These are phyloP conservation scores for Chara braunii DNA, from an alignment of 139 green algal species.

Conservation along the genomic window DNA sequence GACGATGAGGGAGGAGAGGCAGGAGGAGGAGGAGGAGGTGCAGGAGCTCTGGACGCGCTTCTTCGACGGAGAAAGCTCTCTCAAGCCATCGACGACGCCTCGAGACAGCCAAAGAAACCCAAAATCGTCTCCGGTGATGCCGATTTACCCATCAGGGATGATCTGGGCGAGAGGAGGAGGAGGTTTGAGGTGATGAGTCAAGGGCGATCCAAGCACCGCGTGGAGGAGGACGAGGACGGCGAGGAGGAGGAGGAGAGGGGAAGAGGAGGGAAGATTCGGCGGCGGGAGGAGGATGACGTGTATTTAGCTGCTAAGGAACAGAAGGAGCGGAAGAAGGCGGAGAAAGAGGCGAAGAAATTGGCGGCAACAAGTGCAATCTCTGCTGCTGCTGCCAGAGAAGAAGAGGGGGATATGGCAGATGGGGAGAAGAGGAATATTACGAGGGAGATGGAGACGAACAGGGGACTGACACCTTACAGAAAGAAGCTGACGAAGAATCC, in stretches of 20 bases:
- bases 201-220: neutral
- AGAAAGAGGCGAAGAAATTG: slow-evolving; percentile 21
- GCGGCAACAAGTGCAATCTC: slow-evolving; percentile 29
- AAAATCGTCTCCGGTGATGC: slow-evolving; percentile 50
- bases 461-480: slow-evolving; percentile 89
- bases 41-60: slow-evolving; percentile 1
- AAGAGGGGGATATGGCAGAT: neutral
- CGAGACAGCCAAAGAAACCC: slow-evolving; percentile 13
- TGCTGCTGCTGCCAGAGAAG: slow-evolving; percentile 25
- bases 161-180: slow-evolving; percentile 57
- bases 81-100: slow-evolving; percentile 13
- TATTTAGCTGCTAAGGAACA: slow-evolving; percentile 49
- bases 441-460: slow-evolving; percentile 86
- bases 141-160: slow-evolving; percentile 52
- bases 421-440: slow-evolving; percentile 52
- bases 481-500: slow-evolving; percentile 90
- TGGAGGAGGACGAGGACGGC: slow-evolving; percentile 17
- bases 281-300: slow-evolving; percentile 69
- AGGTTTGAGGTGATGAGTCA: slow-evolving; percentile 1
- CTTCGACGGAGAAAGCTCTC: slow-evolving; percentile 9
- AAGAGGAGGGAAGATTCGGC: no score
- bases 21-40: slow-evolving; percentile 3
- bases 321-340: neutral
- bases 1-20: slow-evolving; percentile 9
- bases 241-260: slow-evolving; percentile 1